Evolutionary conservation across 805 yeast genomes (phyloP), one percentile per base, ranked within the genome.

Genomic region (Metschnikowia vanudenii): DNA sequence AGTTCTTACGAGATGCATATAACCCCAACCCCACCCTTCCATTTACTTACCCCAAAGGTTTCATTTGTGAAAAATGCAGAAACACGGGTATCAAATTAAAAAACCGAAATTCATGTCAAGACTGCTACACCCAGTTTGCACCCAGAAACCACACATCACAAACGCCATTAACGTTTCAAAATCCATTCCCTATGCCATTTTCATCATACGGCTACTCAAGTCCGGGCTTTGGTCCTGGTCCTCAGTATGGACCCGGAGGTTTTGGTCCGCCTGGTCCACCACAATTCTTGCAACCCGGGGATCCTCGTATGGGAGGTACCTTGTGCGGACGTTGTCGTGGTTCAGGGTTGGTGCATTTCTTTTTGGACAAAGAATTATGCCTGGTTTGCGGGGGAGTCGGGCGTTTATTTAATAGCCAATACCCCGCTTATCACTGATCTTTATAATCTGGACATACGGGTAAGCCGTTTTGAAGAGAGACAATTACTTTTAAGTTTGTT

Each of bases 321-420:
- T 53, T 83, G 2, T 88, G 96, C 66, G 88, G 88, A 0, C 68
- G 80, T 41, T 88, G 95, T 57, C 59, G 84, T 45, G 94, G 94
- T 1, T 50, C 75, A 1, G 94, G 95, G 1, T 54, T 73, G 45
- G 70, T 75, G 1, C 65, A 68, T 22, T 78, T 80, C 55, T 68
- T 86, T 28, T 57, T 85, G 9, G 88, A 83, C 56, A 75, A 78
- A 34, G 85, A 82, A 43, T 62, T 75, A 4, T 88, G 95, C 57
- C 73, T 78, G 2, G 69, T 78, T 3, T 87, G 95, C 60, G 64
- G 67, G 31, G 94, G 95, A 1, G 58, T 85, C 33, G 94, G 94
- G 0, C 63, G 89, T 51, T 69, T 81, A 14, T 24, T 55, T 26
- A 49, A 46, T 39, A 35, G 26, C 3, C 46, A 36, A 19, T 46